Conservation (phyloP, 2,329 filamentous ascomycete genomes). For the Aspergillus niger region DNA sequence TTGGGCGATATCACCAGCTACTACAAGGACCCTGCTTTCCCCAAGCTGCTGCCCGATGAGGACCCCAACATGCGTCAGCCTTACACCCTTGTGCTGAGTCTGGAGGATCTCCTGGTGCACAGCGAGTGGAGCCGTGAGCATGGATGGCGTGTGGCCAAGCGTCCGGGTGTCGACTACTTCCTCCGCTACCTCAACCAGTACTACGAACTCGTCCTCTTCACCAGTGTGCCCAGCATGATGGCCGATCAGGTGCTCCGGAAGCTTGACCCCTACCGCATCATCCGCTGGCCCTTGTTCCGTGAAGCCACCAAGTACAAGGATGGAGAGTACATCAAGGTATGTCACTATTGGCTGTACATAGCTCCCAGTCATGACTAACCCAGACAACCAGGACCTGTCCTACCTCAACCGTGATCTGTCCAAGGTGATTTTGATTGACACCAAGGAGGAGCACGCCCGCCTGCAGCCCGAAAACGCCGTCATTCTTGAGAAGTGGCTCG, state of each 20-base stretch:
- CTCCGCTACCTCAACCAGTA: slow-evolving; percentile 95
- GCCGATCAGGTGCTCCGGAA: slow-evolving; percentile 89
- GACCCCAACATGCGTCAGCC: slow-evolving; percentile 80
- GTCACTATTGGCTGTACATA: slow-evolving; percentile 15
- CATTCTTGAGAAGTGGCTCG: slow-evolving; percentile 85
- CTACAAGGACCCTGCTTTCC: slow-evolving; percentile 94
- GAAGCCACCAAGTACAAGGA: slow-evolving; percentile 98
- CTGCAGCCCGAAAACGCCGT: slow-evolving; percentile 97
- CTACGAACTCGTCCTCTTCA: slow-evolving; percentile 97
- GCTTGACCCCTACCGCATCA: slow-evolving; percentile 90
- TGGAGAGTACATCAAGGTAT: slow-evolving; percentile 92
- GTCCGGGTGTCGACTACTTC: slow-evolving; percentile 96
- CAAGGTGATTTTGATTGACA: slow-evolving; percentile 94
- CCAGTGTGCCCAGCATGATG: slow-evolving; percentile 78
- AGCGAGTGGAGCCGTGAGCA: slow-evolving; percentile 93
- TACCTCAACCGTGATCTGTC: slow-evolving; percentile 95
- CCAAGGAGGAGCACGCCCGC: slow-evolving; percentile 76
- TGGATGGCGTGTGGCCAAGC: slow-evolving; percentile 92
- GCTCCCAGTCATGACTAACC: slow-evolving; percentile 17
- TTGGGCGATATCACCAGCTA: slow-evolving; percentile 77
- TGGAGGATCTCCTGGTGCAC: slow-evolving; percentile 93
- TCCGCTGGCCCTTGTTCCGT: slow-evolving; percentile 91
- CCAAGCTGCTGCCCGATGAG: slow-evolving; percentile 76
- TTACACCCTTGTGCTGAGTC: slow-evolving; percentile 86
- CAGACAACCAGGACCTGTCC: slow-evolving; percentile 72